These are phyloP conservation scores for Aspergillus brasiliensis DNA, from an alignment of 2,329 filamentous ascomycete species.

Conservation along the genomic window DNA sequence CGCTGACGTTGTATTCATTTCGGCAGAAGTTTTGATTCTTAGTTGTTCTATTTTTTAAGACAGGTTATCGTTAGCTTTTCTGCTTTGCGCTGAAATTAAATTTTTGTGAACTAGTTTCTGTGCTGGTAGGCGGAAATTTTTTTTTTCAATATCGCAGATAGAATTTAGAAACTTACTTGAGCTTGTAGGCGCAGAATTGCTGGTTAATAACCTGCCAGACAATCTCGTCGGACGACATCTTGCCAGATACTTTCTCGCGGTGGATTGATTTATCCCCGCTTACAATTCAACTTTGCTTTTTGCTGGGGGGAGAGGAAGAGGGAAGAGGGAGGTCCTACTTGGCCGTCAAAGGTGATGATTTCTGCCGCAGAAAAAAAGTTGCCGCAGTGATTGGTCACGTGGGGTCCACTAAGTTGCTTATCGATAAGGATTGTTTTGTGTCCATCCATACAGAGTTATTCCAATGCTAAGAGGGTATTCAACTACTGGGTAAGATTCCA, in stretches of 20 bases:
- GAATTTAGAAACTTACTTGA: constrained; percentile 64
- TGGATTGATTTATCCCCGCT: constrained; percentile 16
- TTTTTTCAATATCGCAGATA: neutral
- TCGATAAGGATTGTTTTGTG: constrained; percentile 28
- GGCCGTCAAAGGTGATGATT: constrained; percentile 9
- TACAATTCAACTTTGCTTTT: constrained; percentile 19
- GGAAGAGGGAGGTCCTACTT: neutral
- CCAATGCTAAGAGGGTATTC: neutral
- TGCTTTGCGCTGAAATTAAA: no score
- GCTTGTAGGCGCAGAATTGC: constrained; percentile 91
- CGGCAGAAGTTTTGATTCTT: constrained; percentile 92
- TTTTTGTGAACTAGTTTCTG: neutral
- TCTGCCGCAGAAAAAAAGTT: constrained; percentile 34
- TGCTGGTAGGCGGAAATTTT: neutral
- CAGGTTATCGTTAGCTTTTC: neutral
- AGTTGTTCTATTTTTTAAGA: constrained; percentile 62
- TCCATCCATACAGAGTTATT: neutral
- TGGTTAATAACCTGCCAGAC: constrained; percentile 97
- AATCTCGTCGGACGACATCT: constrained; percentile 91
- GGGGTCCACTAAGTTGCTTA: constrained; percentile 22
- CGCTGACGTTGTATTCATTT: constrained; percentile 87
- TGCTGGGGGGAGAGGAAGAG: constrained; percentile 13
- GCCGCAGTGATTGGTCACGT: constrained; percentile 30
- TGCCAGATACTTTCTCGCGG: constrained; percentile 5
- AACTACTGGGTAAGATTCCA: neutral